A percentile compares a stretch with the other conserved stretches of the same genome.
These are phyloP conservation scores for Sugiyamaella pinicola DNA, from an alignment of 1,139 yeast species.

Conservation along the genomic window DNA sequence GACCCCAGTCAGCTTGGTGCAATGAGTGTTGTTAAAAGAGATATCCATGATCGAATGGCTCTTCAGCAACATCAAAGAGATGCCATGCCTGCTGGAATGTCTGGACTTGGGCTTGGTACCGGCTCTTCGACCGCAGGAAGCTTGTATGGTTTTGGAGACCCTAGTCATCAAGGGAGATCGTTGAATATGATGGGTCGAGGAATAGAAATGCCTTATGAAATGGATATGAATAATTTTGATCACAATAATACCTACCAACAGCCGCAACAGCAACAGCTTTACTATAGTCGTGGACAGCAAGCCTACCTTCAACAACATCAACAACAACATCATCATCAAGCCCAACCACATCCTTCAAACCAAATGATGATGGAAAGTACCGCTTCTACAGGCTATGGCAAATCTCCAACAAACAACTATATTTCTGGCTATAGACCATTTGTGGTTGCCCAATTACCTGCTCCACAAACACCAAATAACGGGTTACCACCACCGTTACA, in stretches of 20 bases:
- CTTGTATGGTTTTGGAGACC: slow-evolving; percentile 8
- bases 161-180: slow-evolving; percentile 4
- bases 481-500: slow-evolving; percentile 20
- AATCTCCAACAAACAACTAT: slow-evolving; percentile 18
- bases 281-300: slow-evolving; percentile 6
- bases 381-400: slow-evolving; percentile 2
- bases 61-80: slow-evolving; percentile 12
- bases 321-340: slow-evolving; percentile 15
- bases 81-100: slow-evolving; percentile 3
- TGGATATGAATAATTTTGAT: slow-evolving; percentile 17
- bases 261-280: slow-evolving; percentile 5
- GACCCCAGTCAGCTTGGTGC: slow-evolving; percentile 15
- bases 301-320: slow-evolving; percentile 4
- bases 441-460: slow-evolving; percentile 26
- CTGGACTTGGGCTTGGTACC: slow-evolving; percentile 2
- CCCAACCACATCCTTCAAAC: slow-evolving; percentile 18
- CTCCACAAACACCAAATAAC: slow-evolving; percentile 23
- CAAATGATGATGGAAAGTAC: slow-evolving; percentile 12
- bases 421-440: slow-evolving; percentile 31
- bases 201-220: slow-evolving; percentile 17
- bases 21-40: slow-evolving; percentile 4
- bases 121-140: background rate
- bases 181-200: slow-evolving; percentile 11
- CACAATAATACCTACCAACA: slow-evolving; percentile 7
- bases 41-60: slow-evolving; percentile 3